Conservation (phyloP, 75 land plant genomes). For the Sequoia sempervirens region DNA sequence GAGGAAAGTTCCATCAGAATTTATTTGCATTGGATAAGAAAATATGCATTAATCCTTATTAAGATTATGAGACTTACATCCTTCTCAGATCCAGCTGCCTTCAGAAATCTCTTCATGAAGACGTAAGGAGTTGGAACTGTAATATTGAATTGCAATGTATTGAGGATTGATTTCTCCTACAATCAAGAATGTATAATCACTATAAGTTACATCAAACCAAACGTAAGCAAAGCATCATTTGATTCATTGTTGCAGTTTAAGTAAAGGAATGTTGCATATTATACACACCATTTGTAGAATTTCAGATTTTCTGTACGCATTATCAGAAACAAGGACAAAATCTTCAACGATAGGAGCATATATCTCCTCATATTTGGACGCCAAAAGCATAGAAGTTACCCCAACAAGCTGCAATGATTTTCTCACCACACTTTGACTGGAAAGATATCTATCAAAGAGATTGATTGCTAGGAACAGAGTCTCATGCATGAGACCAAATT, state of each 20-base stretch:
- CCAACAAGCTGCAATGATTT: slow-evolving; percentile 81
- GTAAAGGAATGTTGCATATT: background rate
- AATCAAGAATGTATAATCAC: background rate
- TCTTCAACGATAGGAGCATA: slow-evolving; percentile 66
- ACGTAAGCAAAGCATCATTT: background rate
- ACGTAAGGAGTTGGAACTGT: slow-evolving; percentile 64
- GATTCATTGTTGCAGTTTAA: background rate
- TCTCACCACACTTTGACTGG: slow-evolving; percentile 37
- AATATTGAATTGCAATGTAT: slow-evolving; percentile 53
- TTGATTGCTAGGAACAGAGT: slow-evolving; percentile 68
- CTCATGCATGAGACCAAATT: slow-evolving; percentile 81
- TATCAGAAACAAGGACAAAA: slow-evolving; percentile 56
- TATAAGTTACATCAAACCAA: background rate
- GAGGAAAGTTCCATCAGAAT: background rate
- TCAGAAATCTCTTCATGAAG: slow-evolving; percentile 59
- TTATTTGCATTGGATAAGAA: background rate
- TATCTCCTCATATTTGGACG: slow-evolving; percentile 83
- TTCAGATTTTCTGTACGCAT: slow-evolving; percentile 53
- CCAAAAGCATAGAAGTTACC: slow-evolving; percentile 77
- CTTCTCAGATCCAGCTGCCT: slow-evolving; percentile 53
- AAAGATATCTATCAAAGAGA: slow-evolving; percentile 68
- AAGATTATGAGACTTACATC: slow-evolving; percentile 22
- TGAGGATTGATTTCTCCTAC: slow-evolving; percentile 64
- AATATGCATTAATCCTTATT: background rate
- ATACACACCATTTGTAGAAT: slow-evolving; percentile 56